Conservation (phyloP, 176 grass and related monocot genomes). For the Canna indica region DNA sequence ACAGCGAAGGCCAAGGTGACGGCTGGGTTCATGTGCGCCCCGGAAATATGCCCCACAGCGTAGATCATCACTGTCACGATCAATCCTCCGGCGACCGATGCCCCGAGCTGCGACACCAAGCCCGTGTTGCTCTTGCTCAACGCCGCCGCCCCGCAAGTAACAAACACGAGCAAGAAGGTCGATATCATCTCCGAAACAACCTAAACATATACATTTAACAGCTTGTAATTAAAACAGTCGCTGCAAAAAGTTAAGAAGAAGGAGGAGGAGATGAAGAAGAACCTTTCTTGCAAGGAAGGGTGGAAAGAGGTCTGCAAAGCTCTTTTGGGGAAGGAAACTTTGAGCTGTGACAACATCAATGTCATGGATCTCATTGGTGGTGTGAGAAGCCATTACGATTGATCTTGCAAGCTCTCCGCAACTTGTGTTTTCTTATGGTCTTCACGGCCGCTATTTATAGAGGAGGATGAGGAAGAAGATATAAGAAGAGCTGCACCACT, state of each 20-base stretch:
- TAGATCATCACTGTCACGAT: constrained; percentile 99
- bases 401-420: no score
- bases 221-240: not conserved
- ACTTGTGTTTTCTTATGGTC: no score
- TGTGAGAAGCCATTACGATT: constrained; percentile 46
- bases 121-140: constrained; percentile 29
- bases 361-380: constrained; percentile 66
- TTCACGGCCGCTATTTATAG: not conserved
- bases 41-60: constrained; percentile 89
- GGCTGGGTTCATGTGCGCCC: constrained; percentile 98
- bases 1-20: constrained; percentile 90
- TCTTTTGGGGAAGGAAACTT: constrained; percentile 22
- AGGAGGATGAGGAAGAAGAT: not conserved
- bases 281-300: constrained; percentile 83
- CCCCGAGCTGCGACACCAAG: constrained; percentile 74
- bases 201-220: constrained; percentile 12
- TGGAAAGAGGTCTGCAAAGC: constrained; percentile 44
- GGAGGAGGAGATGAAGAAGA: not conserved
- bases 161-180: constrained; percentile 91
- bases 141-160: constrained; percentile 63
- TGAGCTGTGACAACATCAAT: constrained; percentile 34
- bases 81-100: constrained; percentile 78
- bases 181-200: constrained; percentile 70
- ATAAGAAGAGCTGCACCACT: not conserved
- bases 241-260: not conserved